Conservation (phyloP, 345 rosid species). For the Linum trigynum region DNA sequence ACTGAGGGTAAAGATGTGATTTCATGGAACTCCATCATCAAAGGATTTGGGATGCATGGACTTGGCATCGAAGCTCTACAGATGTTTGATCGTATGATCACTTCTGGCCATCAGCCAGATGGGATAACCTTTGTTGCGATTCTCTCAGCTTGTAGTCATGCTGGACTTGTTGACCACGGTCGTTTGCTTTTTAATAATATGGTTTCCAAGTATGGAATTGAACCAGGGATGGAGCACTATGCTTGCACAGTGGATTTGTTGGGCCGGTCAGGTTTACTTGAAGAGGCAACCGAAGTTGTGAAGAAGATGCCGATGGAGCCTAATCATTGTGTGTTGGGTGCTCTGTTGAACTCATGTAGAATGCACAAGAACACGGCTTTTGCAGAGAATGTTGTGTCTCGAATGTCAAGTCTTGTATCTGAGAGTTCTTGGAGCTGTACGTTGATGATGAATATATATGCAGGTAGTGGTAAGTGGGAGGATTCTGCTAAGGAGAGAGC, state of each 20-base stretch:
- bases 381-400: slow-evolving; percentile 35
- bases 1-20: slow-evolving; percentile 40
- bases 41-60: slow-evolving; percentile 58
- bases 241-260: slow-evolving; percentile 66
- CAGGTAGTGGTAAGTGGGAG: slow-evolving; percentile 57
- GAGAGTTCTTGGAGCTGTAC: slow-evolving; percentile 45
- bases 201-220: slow-evolving; percentile 29
- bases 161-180: slow-evolving; percentile 56
- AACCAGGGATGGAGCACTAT: slow-evolving; percentile 59
- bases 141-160: slow-evolving; percentile 74
- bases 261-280: slow-evolving; percentile 52
- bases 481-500: slow-evolving; percentile 59
- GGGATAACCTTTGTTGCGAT: slow-evolving; percentile 58
- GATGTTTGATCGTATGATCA: slow-evolving; percentile 42
- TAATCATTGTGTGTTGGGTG: slow-evolving; percentile 53
- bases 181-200: slow-evolving; percentile 37
- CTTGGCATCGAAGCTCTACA: slow-evolving; percentile 40
- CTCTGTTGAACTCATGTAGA: slow-evolving; percentile 61
- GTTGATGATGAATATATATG: slow-evolving; percentile 57
- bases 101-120: slow-evolving; percentile 41
- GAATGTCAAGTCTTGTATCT: slow-evolving; percentile 23
- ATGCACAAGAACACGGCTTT: slow-evolving; percentile 46
- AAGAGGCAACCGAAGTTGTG: slow-evolving; percentile 53
- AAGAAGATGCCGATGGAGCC: slow-evolving; percentile 56
- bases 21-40: slow-evolving; percentile 61